These are phyloP conservation scores for Kickxella alabastrina DNA, from an alignment of 192 early-diverging fungal species.

Conservation along the genomic window DNA sequence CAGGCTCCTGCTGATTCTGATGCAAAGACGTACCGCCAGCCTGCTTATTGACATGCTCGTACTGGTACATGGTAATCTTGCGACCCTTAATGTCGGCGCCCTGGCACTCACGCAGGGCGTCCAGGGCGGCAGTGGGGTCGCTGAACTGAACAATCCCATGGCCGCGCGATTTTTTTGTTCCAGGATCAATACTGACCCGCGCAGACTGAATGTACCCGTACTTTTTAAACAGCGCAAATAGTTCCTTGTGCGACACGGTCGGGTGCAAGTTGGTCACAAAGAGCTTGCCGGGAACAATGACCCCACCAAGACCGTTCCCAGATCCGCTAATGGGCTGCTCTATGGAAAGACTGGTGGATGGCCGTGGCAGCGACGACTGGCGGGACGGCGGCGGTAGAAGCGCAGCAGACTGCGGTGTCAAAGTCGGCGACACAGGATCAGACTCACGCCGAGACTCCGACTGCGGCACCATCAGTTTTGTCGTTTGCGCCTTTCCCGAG, in stretches of 20 bases:
- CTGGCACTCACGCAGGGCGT: constrained; percentile 46
- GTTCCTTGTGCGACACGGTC: constrained; percentile 52
- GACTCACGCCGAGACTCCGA: neutral
- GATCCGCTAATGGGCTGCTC: constrained; percentile 6
- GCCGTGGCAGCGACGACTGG: constrained; percentile 7
- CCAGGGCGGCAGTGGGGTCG: constrained; percentile 37
- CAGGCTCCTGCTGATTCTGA: constrained; percentile 1
- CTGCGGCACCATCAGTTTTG: neutral
- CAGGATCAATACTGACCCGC: constrained; percentile 47
- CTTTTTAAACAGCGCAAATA: constrained; percentile 54
- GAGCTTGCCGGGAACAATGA: constrained; percentile 49
- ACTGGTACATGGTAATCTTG: constrained; percentile 51
- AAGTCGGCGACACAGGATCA: neutral
- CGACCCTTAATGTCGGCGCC: constrained; percentile 52
- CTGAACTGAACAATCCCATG: constrained; percentile 51
- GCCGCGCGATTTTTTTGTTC: constrained; percentile 45
- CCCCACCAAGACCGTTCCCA: constrained; percentile 40
- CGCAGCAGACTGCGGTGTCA: neutral
- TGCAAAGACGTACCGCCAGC: neutral
- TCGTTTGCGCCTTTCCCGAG: neutral
- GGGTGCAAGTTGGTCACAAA: constrained; percentile 53
- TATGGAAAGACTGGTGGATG: neutral
- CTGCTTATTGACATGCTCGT: constrained; percentile 49
- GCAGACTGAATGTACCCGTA: constrained; percentile 55
- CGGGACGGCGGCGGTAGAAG: neutral